Evolutionary conservation across 2,329 filamentous ascomycete genomes (phyloP).

Genomic region (Geosmithia flava): DNA sequence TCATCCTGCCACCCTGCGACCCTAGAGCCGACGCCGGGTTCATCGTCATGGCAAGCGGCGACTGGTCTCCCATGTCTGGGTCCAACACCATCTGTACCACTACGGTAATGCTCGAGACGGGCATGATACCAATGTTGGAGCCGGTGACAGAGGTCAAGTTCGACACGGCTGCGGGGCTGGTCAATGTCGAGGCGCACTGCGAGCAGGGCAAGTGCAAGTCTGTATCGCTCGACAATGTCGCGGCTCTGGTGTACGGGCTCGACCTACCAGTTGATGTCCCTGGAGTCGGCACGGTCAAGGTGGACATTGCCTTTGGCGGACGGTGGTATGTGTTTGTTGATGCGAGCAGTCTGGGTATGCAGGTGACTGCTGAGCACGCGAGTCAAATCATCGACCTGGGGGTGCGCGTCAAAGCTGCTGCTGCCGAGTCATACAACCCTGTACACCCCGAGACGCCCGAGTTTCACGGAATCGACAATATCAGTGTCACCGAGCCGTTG

Average conservation of each 20-base stretch:
- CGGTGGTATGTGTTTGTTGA: conserved; percentile 31
- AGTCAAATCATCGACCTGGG: conserved; percentile 25
- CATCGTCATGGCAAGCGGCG: conserved; percentile 32
- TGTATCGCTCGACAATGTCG: conserved; percentile 31
- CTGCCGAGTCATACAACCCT: conserved; percentile 19
- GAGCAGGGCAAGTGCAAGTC: conserved; percentile 26
- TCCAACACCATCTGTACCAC: conserved; percentile 29
- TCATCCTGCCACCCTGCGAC: conserved; percentile 28
- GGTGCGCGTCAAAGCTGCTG: conserved; percentile 26
- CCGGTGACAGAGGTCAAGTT: conserved; percentile 25
- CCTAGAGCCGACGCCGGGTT: conserved; percentile 29
- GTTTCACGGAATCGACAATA: conserved; percentile 25
- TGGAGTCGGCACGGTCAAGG: conserved; percentile 21
- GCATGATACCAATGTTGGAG: conserved; percentile 31
- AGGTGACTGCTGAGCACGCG: conserved; percentile 17
- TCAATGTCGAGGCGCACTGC: conserved; percentile 26
- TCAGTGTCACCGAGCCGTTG: conserved; percentile 25
- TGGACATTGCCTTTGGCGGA: conserved; percentile 33
- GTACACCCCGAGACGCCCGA: conserved; percentile 28
- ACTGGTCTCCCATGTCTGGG: conserved; percentile 26
- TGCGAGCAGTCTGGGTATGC: conserved; percentile 19
- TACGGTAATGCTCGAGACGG: conserved; percentile 32
- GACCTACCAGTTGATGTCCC: conserved; percentile 25
- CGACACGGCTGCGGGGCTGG: conserved; percentile 30
- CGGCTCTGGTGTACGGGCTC: conserved; percentile 25